These are phyloP conservation scores for Dactylellina cionopaga DNA, from an alignment of 2,329 filamentous ascomycete species.

Conservation along the genomic window DNA sequence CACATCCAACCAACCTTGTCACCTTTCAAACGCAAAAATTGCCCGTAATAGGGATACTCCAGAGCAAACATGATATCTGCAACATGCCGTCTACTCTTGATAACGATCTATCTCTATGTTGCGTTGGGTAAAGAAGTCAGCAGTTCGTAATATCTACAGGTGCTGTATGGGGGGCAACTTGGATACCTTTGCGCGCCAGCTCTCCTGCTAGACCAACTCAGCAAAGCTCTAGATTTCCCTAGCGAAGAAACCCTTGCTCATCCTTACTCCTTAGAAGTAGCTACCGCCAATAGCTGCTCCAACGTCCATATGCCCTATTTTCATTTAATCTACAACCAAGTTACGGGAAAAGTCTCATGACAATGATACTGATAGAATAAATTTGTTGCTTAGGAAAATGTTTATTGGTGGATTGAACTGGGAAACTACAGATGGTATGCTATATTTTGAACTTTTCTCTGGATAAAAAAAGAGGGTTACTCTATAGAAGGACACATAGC, in stretches of 20 bases:
- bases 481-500: too few relatives aligned
- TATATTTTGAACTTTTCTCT: constrained; percentile 5
- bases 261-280: not conserved
- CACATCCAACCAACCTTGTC: constrained; percentile 36
- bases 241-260: not conserved
- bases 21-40: constrained; percentile 12
- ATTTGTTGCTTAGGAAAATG: constrained; percentile 80
- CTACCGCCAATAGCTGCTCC: constrained; percentile 30
- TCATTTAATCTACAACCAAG: not conserved
- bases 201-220: not conserved
- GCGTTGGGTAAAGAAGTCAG: not conserved
- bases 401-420: constrained; percentile 98
- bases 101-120: constrained; percentile 8
- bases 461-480: too few relatives aligned
- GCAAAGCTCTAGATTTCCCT: not conserved
- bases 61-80: constrained; percentile 17
- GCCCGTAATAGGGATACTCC: constrained; percentile 6
- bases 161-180: not conserved
- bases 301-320: not conserved
- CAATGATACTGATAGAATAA: constrained; percentile 29
- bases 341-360: constrained; percentile 4
- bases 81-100: constrained; percentile 9
- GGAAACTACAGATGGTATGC: constrained; percentile 97
- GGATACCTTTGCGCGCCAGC: constrained; percentile 2
- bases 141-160: constrained; percentile 12